Evolutionary conservation across 2,329 filamentous ascomycete genomes (phyloP).

Genomic region (Claviceps cyperi): DNA sequence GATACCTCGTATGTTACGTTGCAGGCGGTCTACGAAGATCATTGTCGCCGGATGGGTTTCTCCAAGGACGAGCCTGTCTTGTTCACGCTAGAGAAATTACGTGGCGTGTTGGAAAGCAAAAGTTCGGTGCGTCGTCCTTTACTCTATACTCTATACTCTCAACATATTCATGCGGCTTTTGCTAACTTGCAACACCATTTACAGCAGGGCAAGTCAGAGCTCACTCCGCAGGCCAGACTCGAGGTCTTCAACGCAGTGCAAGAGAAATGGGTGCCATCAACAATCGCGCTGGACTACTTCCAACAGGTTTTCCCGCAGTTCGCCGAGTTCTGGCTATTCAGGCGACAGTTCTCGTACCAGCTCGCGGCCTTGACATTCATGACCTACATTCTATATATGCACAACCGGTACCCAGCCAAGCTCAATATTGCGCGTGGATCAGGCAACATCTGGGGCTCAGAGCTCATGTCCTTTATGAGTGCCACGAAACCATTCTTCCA

Average conservation of each 20-base stretch:
- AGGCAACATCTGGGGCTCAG: conserved; percentile 92
- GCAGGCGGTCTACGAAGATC: conserved; percentile 91
- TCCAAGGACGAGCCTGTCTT: conserved; percentile 92
- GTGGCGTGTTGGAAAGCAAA: conserved; percentile 59
- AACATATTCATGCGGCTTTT: background rate
- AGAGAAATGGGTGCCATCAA: conserved; percentile 79
- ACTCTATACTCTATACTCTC: too few relatives aligned
- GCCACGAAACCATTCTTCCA: conserved; percentile 76
- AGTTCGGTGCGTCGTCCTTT: conserved; percentile 30
- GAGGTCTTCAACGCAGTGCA: conserved; percentile 95
- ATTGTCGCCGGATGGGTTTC: conserved; percentile 74
- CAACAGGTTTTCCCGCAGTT: conserved; percentile 76
- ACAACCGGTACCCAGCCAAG: conserved; percentile 89
- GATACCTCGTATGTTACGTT: conserved; percentile 88
- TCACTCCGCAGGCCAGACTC: conserved; percentile 57
- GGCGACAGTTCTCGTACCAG: conserved; percentile 91
- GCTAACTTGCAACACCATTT: background rate
- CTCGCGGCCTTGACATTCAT: conserved; percentile 92
- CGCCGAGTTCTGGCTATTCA: conserved; percentile 96
- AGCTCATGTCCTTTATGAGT: conserved; percentile 84
- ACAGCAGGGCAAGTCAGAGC: conserved; percentile 50
- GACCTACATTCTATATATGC: conserved; percentile 97
- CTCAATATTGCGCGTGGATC: conserved; percentile 76
- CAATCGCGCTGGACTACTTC: conserved; percentile 77
- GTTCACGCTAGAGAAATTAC: conserved; percentile 89